A percentile compares a stretch with the other conserved stretches of the same genome.
These are phyloP conservation scores for Pseudocercospora ulei DNA, from an alignment of 2,329 filamentous ascomycete genomes.

Conservation along the genomic window DNA sequence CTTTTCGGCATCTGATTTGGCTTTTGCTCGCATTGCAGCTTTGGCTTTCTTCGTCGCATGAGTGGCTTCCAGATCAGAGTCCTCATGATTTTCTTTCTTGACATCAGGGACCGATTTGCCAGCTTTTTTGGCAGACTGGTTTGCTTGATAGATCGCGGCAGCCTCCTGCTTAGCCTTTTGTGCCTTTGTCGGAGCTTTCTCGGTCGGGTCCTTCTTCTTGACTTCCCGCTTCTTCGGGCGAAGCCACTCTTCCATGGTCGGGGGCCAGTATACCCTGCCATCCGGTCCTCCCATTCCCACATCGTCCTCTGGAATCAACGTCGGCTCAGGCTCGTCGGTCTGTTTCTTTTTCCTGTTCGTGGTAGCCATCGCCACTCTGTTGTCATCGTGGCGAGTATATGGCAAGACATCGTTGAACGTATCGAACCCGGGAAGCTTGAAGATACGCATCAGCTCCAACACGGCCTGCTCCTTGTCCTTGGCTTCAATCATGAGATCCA, in stretches of 20 bases:
- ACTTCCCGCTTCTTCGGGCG: slow-evolving; percentile 64
- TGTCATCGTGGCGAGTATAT: slow-evolving; percentile 65
- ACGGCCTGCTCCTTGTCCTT: slow-evolving; percentile 97
- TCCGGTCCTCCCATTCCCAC: slow-evolving; percentile 78
- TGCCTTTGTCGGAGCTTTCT: slow-evolving; percentile 22
- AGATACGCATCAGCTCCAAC: slow-evolving; percentile 83
- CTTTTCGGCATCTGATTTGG: slow-evolving; percentile 23
- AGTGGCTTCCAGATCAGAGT: slow-evolving; percentile 33
- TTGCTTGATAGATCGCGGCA: slow-evolving; percentile 25
- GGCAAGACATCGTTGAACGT: slow-evolving; percentile 68
- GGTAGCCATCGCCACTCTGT: slow-evolving; percentile 41
- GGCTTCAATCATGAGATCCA: slow-evolving; percentile 98
- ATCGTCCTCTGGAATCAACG: slow-evolving; percentile 54
- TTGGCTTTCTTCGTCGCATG: slow-evolving; percentile 38
- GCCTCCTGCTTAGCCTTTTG: slow-evolving; percentile 33
- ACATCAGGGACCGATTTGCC: slow-evolving; percentile 10
- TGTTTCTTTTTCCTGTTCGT: slow-evolving; percentile 38
- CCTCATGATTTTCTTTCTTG: slow-evolving; percentile 25
- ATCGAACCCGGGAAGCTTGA: slow-evolving; percentile 71
- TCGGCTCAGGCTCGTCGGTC: slow-evolving; percentile 32
- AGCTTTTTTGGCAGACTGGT: slow-evolving; percentile 25
- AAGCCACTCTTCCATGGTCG: slow-evolving; percentile 83
- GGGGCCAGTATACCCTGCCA: slow-evolving; percentile 78
- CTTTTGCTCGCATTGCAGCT: slow-evolving; percentile 29
- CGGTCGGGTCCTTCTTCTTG: slow-evolving; percentile 45